A percentile compares a stretch with the other conserved stretches of the same genome.
Evolutionary conservation across 169 alveolate genomes (phyloP).

Genomic region (Plasmodium falciparum): DNA sequence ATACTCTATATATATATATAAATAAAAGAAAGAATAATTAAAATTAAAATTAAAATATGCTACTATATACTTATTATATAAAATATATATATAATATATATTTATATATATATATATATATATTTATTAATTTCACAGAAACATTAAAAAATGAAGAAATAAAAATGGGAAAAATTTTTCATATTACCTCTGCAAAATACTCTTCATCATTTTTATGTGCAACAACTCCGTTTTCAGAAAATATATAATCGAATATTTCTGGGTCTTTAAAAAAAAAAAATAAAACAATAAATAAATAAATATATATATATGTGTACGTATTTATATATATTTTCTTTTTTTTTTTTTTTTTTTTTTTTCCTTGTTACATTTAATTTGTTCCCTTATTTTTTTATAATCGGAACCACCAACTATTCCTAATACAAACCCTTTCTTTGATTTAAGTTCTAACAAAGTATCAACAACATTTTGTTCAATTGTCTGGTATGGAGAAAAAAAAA

Average conservation of each 20-base stretch:
- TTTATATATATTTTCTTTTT: not conserved
- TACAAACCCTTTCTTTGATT: constrained; percentile 17
- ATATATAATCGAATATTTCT: constrained; percentile 85
- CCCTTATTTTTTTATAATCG: constrained; percentile 85
- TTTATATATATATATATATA: too few species aligned
- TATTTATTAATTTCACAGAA: too few species aligned
- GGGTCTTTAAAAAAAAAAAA: constrained; percentile 62
- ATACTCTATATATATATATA: constrained; percentile 78
- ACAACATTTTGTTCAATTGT: constrained; percentile 86
- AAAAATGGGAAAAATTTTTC: not conserved
- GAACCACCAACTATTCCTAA: constrained; percentile 93
- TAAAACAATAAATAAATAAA: constrained; percentile 7
- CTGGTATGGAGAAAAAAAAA: constrained; percentile 1
- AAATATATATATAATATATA: too few species aligned
- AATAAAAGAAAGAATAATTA: not conserved
- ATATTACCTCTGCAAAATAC: constrained; percentile 77
- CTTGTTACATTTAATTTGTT: constrained; percentile 83
- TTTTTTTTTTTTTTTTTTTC: constrained; percentile 13
- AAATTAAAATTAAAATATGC: not conserved
- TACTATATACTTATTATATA: not conserved
- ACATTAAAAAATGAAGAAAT: too few species aligned
- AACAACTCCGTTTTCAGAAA: constrained; percentile 94
- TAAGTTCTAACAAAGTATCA: constrained; percentile 79
- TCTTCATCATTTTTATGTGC: constrained; percentile 88
- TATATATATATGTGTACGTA: not conserved